Conservation (phyloP, 2,329 filamentous ascomycete genomes). For the Neonectria sp. region DNA sequence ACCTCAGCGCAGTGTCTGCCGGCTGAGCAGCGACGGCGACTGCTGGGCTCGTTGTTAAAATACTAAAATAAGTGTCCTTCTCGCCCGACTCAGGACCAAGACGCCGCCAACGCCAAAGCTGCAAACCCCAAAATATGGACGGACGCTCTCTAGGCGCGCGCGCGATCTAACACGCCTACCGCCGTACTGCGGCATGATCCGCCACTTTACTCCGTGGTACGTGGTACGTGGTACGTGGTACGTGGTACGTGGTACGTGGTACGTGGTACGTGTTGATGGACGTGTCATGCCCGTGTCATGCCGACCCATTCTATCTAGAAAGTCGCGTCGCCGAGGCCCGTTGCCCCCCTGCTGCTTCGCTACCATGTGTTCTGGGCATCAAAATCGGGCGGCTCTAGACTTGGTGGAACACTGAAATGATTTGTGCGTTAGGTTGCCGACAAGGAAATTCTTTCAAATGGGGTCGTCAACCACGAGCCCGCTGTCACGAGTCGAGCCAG, state of each 20-base stretch:
- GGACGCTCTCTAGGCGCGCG: conserved; percentile 28
- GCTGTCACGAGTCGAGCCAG: background rate
- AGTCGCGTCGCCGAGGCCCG: background rate
- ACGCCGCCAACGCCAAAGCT: background rate
- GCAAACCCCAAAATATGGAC: conserved; percentile 8
- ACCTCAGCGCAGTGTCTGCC: conserved; percentile 14
- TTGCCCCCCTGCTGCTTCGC: background rate
- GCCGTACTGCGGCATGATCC: background rate
- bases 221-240: background rate
- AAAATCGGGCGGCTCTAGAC: background rate
- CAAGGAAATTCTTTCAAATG: background rate
- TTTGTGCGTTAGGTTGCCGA: background rate
- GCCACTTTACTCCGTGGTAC: background rate
- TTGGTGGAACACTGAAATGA: background rate
- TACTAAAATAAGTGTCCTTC: background rate
- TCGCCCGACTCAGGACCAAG: background rate
- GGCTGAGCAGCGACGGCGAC: background rate
- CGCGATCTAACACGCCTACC: conserved; percentile 26
- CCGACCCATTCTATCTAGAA: conserved; percentile 8
- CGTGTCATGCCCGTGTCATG: conserved; percentile 29
- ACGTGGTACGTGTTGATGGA: conserved; percentile 2
- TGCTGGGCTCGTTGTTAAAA: background rate
- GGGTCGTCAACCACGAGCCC: background rate
- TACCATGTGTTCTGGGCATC: background rate
- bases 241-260: background rate